Base-by-base conservation (phyloP, 2,329 filamentous ascomycete species). In the Beauveria caledonica region DNA sequence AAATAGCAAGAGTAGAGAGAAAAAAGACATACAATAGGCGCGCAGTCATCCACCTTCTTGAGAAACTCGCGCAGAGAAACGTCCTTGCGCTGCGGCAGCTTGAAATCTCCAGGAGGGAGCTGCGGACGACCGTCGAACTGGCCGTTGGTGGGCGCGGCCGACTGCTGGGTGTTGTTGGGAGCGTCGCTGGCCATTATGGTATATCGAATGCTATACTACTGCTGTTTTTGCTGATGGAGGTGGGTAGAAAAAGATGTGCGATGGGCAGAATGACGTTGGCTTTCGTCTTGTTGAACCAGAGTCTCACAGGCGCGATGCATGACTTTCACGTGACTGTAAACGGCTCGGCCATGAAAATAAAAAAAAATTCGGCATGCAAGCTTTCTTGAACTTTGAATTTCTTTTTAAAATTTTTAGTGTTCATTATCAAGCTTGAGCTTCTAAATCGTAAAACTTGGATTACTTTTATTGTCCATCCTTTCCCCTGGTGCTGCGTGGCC, bases 21-120 rank as follows among this genome's bases (percentile, higher is more conserved):
- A 19, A 40, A 27, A n/a, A 58, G 51, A 77, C 88, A 65, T 82
- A 97, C 92, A 69, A 99, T 96, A 11, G 94, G 94, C 63, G 94
- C 92, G 75, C 94, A 97, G 69, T 99, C 94, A 71, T 99, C 94
- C 88, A 99, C 97, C 80, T 96, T 97, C 65, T 84, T 83, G 19
- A 99, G 75, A 71, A 99, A 97, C 74, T 97, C 93, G 70, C 92
- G 89, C 65, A 99, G 77, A 44, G 89, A 96, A 21, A 88, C 87
- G 76, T 99, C 94, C 76, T 97, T 97, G 72, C 92, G 90, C 57
- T 87, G 87, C 1, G 89, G 86, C 64, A 90, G 78, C 69, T 83
- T 85, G 13, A 25, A 25, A 62, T 89, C 87, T 6, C 80, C 73
- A 6, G 75, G 72, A 10, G 80, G 72, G 45, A 80, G 76, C 56